Conservation (phyloP, 202 grass and related monocot species). For the Elaeis oleifera region DNA sequence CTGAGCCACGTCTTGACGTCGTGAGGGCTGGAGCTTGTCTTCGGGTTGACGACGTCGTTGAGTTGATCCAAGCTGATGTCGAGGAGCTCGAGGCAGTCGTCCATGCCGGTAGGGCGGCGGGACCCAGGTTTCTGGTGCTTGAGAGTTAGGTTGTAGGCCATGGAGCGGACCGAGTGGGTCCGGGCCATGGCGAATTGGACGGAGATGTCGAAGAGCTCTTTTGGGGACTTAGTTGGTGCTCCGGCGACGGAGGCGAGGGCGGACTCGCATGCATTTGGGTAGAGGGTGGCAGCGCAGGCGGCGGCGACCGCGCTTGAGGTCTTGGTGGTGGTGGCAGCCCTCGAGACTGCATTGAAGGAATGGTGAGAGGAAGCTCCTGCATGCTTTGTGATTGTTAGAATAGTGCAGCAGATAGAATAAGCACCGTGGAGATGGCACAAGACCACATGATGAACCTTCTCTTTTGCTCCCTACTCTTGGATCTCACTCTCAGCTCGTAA, state of each 20-base stretch:
- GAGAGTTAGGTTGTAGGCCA: constrained; percentile 47
- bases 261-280: constrained; percentile 45
- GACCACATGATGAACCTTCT: not conserved
- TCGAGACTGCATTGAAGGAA: too few species aligned
- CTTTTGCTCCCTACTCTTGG: not conserved
- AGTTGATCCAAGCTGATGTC: constrained; percentile 57
- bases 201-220: constrained; percentile 43
- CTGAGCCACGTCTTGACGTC: constrained; percentile 72
- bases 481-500: not conserved
- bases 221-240: not conserved
- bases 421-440: not conserved
- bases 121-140: not conserved
- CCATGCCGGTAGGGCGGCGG: constrained; percentile 20
- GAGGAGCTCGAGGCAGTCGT: constrained; percentile 69
- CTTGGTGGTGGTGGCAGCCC: not conserved
- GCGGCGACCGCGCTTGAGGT: constrained; percentile 6
- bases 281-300: constrained; percentile 41
- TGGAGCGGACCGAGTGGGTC: constrained; percentile 30
- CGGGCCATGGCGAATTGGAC: constrained; percentile 60
- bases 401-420: not conserved
- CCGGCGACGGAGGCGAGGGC: constrained; percentile 33
- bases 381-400: not conserved
- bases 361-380: not conserved
- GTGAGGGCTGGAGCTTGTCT: constrained; percentile 12
- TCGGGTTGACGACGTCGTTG: constrained; percentile 27